Percentiles rank a stretch among this genome's conserved stretches.
Evolutionary conservation across 1,284 basidiomycete species (phyloP).

Genomic region (Ganoderma multipileum): DNA sequence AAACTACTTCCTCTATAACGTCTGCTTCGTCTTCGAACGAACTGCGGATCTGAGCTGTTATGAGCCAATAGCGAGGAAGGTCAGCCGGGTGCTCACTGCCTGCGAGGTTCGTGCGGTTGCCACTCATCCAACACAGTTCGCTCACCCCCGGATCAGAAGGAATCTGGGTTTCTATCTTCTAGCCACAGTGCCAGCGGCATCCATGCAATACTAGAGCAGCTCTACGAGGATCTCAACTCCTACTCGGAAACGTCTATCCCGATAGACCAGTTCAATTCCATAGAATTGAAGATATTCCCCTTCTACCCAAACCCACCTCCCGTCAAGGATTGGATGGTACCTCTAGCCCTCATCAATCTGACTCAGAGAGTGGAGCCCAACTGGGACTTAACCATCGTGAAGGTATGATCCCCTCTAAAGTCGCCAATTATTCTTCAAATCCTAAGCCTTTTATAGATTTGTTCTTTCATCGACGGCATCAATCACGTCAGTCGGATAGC

Average conservation of each 20-base stretch:
- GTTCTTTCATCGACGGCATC: conserved; percentile 86
- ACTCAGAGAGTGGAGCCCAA: conserved; percentile 84
- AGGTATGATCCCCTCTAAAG: conserved; percentile 51
- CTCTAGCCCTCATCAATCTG: conserved; percentile 88
- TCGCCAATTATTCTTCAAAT: not conserved
- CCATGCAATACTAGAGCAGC: conserved; percentile 90
- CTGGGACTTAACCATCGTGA: conserved; percentile 96
- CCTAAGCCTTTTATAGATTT: conserved; percentile 55
- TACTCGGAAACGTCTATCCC: conserved; percentile 95
- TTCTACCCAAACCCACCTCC: conserved; percentile 94
- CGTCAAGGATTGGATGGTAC: conserved; percentile 96
- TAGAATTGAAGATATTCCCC: conserved; percentile 95
- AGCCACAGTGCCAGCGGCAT: conserved; percentile 75
- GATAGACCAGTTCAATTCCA: conserved; percentile 89
- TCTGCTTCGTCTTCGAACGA: conserved; percentile 96
- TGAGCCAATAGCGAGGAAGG: conserved; percentile 95
- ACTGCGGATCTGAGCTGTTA: conserved; percentile 92
- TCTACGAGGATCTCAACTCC: conserved; percentile 97
- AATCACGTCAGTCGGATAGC: conserved; percentile 94
- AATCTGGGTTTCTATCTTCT: conserved; percentile 87
- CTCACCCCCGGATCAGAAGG: conserved; percentile 62
- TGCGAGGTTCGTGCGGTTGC: conserved; percentile 77
- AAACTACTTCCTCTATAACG: conserved; percentile 93
- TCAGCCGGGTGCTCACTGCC: conserved; percentile 84
- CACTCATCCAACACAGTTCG: not conserved